Conservation (phyloP, 2,329 filamentous ascomycete species). For the Fusarium oxysporum region DNA sequence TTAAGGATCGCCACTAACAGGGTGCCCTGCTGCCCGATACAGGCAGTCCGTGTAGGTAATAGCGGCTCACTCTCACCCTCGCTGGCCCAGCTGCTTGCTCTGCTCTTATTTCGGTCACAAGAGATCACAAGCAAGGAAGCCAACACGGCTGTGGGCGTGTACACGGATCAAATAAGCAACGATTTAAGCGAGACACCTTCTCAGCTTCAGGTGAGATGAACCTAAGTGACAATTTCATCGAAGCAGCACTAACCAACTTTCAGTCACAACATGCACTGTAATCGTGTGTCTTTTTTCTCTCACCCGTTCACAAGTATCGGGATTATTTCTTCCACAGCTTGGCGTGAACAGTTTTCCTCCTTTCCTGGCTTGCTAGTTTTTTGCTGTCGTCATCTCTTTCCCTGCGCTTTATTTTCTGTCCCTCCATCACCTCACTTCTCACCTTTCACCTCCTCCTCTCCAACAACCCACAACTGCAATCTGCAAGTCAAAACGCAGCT, state of each 20-base stretch:
- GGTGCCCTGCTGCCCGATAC: constrained; percentile 13
- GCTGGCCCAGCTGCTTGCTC: background rate
- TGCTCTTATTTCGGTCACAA: background rate
- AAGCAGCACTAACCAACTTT: background rate
- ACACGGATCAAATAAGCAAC: background rate
- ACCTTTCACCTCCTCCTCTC: constrained; percentile 32
- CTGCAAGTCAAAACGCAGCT: constrained; percentile 17
- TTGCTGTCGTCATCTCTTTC: constrained; percentile 33
- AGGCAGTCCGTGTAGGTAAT: constrained; percentile 2
- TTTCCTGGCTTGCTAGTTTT: background rate
- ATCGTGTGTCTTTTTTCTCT: background rate
- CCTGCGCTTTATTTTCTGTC: constrained; percentile 42
- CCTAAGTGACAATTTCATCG: background rate
- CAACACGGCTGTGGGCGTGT: background rate
- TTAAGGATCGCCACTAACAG: constrained; percentile 38
- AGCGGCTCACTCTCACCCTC: constrained; percentile 5
- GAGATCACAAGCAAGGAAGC: constrained; percentile 2
- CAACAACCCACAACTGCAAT: constrained; percentile 38
- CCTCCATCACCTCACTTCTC: constrained; percentile 25
- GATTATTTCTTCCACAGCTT: background rate
- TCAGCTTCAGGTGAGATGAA: background rate
- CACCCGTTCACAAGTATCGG: background rate
- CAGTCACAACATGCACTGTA: background rate
- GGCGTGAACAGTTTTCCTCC: constrained; percentile 7
- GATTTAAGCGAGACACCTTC: background rate